A percentile compares a stretch with the other conserved stretches of the same genome.
These are phyloP conservation scores for Aspergillus latus DNA, from an alignment of 2,329 filamentous ascomycete species.

Conservation along the genomic window DNA sequence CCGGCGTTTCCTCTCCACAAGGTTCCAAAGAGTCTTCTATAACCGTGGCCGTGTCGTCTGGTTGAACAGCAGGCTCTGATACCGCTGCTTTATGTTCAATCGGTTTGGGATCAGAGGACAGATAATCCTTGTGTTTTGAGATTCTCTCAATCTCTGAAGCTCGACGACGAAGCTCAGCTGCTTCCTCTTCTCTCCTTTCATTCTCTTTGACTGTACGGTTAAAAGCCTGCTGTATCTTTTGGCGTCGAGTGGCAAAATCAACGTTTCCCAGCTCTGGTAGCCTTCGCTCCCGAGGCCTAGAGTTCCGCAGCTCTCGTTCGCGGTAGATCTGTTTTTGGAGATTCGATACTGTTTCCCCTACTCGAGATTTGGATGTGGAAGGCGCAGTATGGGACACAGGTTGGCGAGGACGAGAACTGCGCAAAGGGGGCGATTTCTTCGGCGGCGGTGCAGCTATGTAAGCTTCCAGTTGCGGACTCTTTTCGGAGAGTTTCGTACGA, in stretches of 20 bases:
- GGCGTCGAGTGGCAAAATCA: slow-evolving; percentile 78
- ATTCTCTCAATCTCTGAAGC: slow-evolving; percentile 44
- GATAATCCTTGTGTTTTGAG: slow-evolving; percentile 46
- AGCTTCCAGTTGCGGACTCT: slow-evolving; percentile 65
- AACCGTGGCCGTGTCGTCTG: slow-evolving; percentile 26
- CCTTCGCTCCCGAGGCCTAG: slow-evolving; percentile 41
- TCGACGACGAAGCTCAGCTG: slow-evolving; percentile 51
- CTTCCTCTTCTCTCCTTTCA: slow-evolving; percentile 56
- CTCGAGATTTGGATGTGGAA: slow-evolving; percentile 65
- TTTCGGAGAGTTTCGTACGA: slow-evolving; percentile 45
- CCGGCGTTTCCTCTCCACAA: slow-evolving; percentile 16
- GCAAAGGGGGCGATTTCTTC: slow-evolving; percentile 73
- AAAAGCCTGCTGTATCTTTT: slow-evolving; percentile 81
- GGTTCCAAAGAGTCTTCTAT: slow-evolving; percentile 21
- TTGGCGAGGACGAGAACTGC: slow-evolving; percentile 78
- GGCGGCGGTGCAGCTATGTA: slow-evolving; percentile 70
- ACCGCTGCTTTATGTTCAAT: slow-evolving; percentile 16
- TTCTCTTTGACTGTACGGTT: slow-evolving; percentile 77
- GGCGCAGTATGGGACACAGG: slow-evolving; percentile 74
- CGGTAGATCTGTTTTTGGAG: slow-evolving; percentile 40
- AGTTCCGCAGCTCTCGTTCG: slow-evolving; percentile 32
- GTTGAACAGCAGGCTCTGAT: slow-evolving; percentile 7
- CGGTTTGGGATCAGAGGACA: slow-evolving; percentile 24
- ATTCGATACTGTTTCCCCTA: slow-evolving; percentile 56
- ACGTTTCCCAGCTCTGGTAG: slow-evolving; percentile 70